A percentile compares a stretch with the other conserved stretches of the same genome.
phyloP scores from a whole-genome alignment of 257 asterid genomes.

The Haberlea rhodopensis region DNA sequence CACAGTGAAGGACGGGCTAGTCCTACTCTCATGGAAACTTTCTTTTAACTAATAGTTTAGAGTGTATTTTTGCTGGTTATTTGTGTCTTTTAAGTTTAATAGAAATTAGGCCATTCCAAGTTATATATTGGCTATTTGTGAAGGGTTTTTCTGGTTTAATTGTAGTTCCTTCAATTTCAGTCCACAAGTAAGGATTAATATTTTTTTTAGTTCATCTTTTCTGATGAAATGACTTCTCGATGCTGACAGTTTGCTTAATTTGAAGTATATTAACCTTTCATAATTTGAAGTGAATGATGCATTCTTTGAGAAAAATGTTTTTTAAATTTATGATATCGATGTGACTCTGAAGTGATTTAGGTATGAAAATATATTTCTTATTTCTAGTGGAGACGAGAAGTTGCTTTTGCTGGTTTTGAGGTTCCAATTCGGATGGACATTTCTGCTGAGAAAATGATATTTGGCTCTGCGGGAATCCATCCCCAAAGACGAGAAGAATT shows the following conservation, averaged over 20 bases:
- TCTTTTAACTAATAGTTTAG: not conserved
- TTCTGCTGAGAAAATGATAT: constrained; percentile 93
- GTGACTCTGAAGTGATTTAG: constrained; percentile 11
- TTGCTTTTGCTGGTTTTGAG: constrained; percentile 98
- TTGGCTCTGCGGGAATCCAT: constrained; percentile 68
- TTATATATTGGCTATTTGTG: not conserved
- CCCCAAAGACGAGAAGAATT: constrained; percentile 82
- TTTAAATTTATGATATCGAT: not conserved
- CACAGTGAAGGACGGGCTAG: not conserved
- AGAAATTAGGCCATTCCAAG: not conserved
- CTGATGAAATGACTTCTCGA: not conserved
- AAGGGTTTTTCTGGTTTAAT: not conserved
- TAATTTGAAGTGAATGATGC: constrained; percentile 13
- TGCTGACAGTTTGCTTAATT: not conserved
- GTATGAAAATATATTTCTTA: constrained; percentile 7
- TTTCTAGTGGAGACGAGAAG: constrained; percentile 96
- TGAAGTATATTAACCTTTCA: constrained; percentile 5
- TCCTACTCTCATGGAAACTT: constrained; percentile 4
- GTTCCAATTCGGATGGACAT: constrained; percentile 93
- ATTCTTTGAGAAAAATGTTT: not conserved
- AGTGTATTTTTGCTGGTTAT: not conserved
- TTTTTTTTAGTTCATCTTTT: not conserved
- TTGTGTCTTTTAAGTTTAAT: not conserved
- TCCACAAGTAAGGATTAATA: not conserved
- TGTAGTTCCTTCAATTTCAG: not conserved